Evolutionary conservation across 768 basidiomycete genomes (phyloP), one percentile per base, ranked within the genome.

Genomic region (Butyriboletus loyo): DNA sequence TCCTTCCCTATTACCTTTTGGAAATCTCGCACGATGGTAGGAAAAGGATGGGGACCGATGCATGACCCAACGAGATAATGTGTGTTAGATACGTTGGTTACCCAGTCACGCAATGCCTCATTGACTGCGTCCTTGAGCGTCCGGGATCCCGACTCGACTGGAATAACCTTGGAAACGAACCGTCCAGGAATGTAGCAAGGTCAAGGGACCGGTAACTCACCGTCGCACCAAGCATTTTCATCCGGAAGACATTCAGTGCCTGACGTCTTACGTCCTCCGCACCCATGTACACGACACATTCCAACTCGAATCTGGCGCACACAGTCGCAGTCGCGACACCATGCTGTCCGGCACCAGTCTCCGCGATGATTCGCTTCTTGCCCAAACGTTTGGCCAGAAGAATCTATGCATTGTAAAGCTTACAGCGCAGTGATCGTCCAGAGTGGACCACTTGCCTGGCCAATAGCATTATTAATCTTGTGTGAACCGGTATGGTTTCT

Each of bases 391-490:
- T 81, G n/a, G 97, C 97, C 25, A 99, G 83, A 17, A 99, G 77
- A 55, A 98, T 95, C 89, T 96, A 24, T 42, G 32, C 24, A 19
- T 27, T 32, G 24, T 49, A 15, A 55, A 32, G 35, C 22, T 40
- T 10, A 14, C 31, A 31, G n/a, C 13, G 19, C n/a, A 41, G 36
- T 15, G 30, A n/a, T 36, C 15, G 24, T 30, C n/a, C 11, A 36
- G 34, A 15, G 17, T 11, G 25, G 4, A n/a, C 39, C 3, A 63
- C 75, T 56, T 61, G 85, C 88, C 79, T 96, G 95, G 32, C 97
- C 97, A 53, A 99, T 87, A 22, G 96, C 96, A 68, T 99, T 99
- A 73, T 98, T 98, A 66, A 99, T 98, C 72, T 98, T 99, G 73
- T 99, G 97, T 10, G 95, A 98, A 15, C 97, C 97, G 0, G 97